Base-by-base conservation (phyloP, 148 eudicot species). In the Rheum nobile region DNA sequence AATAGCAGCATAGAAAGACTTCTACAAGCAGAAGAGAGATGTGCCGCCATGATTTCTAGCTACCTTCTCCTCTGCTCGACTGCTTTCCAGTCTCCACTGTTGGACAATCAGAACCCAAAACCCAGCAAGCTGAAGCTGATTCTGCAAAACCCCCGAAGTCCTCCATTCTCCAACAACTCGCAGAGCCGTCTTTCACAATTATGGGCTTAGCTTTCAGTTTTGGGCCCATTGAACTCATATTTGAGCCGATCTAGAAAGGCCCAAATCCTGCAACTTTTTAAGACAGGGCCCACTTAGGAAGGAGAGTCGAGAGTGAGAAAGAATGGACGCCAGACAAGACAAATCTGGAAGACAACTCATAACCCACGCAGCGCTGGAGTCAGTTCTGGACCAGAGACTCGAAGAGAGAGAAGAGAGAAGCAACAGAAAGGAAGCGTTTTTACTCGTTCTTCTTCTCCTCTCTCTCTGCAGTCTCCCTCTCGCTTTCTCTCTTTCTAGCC, bases 311-410 rank as follows among this genome's bases (percentile, higher is more conserved):
- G 67, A 55, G 34, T 26, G 67, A 59, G 67, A 26, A 6, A 13
- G 34, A 59, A 59, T 28, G 67, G 67, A 59, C 69, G 41, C 39
- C 38, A 65, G 32, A 65, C 70, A 65, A 65, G 70, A 65, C 70
- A 65, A 65, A 65, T 32, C 70, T 65, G 38, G 39, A 65, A 65
- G 70, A 65, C 70, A 65, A 65, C 70, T 65, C 70, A 65, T 17
- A 65, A 16, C n/a, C 70, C 70, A 65, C 70, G 70, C 70, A 65
- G 70, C 8, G 70, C 22, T 32, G 39, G 32, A 34, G 70, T 34
- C 70, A 32, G 70, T 65, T 19, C 21, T 65, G 70, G 70, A 65
- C 70, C 70, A 65, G 70, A 65, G 70, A 65, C 32, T 2, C 22
- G 8, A 28, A 28, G 32, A 28, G 67, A 28, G 34, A 28, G 6